These are phyloP conservation scores for Tuber magnatum DNA, from an alignment of 495 filamentous ascomycete species.

Conservation along the genomic window DNA sequence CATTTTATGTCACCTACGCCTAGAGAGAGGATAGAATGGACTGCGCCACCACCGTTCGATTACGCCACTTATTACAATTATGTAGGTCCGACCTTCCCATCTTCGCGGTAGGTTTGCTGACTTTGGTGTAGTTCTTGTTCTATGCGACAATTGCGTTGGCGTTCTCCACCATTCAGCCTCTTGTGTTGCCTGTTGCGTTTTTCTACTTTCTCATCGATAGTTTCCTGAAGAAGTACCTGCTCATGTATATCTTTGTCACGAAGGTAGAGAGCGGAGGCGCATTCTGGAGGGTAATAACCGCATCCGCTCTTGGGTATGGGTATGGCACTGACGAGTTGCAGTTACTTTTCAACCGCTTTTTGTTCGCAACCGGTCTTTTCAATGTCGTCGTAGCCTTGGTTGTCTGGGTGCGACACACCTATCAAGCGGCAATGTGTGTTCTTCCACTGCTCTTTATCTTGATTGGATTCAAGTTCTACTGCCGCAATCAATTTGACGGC, in stretches of 20 bases:
- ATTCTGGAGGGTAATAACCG: constrained; percentile 61
- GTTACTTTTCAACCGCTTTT: constrained; percentile 76
- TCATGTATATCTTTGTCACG: constrained; percentile 91
- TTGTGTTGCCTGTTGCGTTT: constrained; percentile 82
- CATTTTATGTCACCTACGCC: constrained; percentile 83
- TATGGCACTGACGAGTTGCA: constrained; percentile 18
- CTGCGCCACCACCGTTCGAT: constrained; percentile 85
- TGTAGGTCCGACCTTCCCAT: constrained; percentile 11
- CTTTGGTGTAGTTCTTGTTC: constrained; percentile 63
- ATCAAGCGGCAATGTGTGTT: constrained; percentile 43
- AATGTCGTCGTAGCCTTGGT: constrained; percentile 72
- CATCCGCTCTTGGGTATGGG: not conserved
- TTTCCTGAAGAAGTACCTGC: constrained; percentile 87
- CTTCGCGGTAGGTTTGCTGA: constrained; percentile 5
- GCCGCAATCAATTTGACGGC: constrained; percentile 65
- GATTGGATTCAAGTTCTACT: constrained; percentile 80
- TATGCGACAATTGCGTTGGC: constrained; percentile 84
- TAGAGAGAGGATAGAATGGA: constrained; percentile 85
- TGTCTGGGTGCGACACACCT: constrained; percentile 48
- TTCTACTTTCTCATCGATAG: constrained; percentile 84
- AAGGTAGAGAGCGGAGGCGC: constrained; percentile 93
- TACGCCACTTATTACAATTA: constrained; percentile 96
- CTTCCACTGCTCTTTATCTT: constrained; percentile 74
- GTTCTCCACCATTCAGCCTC: constrained; percentile 78
- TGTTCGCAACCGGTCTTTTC: constrained; percentile 73